Conservation (phyloP, 139 green algal species). For the Chlorella vulgaris region DNA sequence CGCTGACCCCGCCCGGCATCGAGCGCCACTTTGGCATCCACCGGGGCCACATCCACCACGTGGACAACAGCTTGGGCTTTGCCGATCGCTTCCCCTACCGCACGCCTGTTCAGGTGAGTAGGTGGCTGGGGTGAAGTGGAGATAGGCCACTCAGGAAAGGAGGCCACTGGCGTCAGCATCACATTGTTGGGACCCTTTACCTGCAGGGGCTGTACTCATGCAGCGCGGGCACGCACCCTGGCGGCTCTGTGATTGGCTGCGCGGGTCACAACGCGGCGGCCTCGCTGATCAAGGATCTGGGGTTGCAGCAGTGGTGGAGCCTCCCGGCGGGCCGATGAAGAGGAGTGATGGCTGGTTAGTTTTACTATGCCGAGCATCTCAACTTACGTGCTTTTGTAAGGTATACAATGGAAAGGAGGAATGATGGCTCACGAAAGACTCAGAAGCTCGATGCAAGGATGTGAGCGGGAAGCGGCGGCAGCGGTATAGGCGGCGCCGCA, state of each 20-base stretch:
- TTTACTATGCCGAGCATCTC: too few relatives aligned
- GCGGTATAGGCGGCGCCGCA: too few relatives aligned
- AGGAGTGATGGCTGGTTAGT: too few relatives aligned
- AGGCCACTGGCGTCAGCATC: too few relatives aligned
- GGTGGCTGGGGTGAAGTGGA: too few relatives aligned
- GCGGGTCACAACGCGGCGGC: conserved; percentile 64
- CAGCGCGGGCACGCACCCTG: conserved; percentile 59
- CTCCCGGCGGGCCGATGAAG: background rate
- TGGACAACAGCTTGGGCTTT: conserved; percentile 64
- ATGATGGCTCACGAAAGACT: too few relatives aligned
- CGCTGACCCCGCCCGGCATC: conserved; percentile 57
- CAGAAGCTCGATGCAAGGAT: too few relatives aligned
- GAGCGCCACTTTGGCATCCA: conserved; percentile 68
- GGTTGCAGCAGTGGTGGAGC: conserved; percentile 46
- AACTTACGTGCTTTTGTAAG: too few relatives aligned
- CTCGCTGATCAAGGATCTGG: conserved; percentile 50
- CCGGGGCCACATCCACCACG: conserved; percentile 67
- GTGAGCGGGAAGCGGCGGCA: too few relatives aligned
- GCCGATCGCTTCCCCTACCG: conserved; percentile 58
- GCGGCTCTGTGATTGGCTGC: conserved; percentile 55
- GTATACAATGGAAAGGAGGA: too few relatives aligned
- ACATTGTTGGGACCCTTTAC: background rate
- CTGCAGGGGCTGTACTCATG: conserved; percentile 58
- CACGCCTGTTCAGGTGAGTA: conserved; percentile 34
- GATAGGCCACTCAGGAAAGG: too few relatives aligned